Base-by-base conservation (phyloP, 345 rosid species). In the Melastoma malabathricum region DNA sequence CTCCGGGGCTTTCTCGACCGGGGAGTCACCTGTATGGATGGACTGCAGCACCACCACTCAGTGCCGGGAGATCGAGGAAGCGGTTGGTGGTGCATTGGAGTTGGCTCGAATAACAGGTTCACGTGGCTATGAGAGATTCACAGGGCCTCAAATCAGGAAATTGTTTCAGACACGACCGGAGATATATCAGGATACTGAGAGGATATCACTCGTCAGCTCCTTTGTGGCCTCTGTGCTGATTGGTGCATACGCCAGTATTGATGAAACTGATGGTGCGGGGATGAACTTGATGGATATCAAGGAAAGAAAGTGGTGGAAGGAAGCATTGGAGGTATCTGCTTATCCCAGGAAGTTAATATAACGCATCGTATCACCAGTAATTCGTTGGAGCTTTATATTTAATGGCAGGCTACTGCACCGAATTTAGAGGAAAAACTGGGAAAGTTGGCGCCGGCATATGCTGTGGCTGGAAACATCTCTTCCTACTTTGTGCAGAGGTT, bases 231-330 rank as follows among this genome's bases (percentile, higher is more conserved):
- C 84, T 53, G 72, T 89, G 25, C 55, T 89, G 6, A 61, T 73
- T 12, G 97, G 90, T 22, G 68, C 64, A n/a, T 80, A 86, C 72
- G 97, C 96, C 56, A 72, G 69, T 25, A 86, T 89, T 60, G 96
- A 86, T 64, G 72, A 80, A 58, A 83, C 94, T 43, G 97, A 89
- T 70, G 97, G 74, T 52, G 89, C 95, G 15, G 97, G 97, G 59
- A 89, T 89, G 97, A 89, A 89, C 63, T 76, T 89, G 77, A 86
- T 89, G 97, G 88, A 89, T 69, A 76, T 86, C 39, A 76, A 70
- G 66, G 68, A 55, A 44, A 76, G 77, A 44, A 70, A 49, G 43
- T 89, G 97, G 97, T 79, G 82, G 57, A 69, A 75, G 60, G 46
- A 47, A 41, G 89, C 62, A 43, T 67, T 83, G 58, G 75, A 89